Percentiles rank a stretch among this genome's conserved stretches.
Conservation (phyloP, 768 basidiomycete genomes). For the Tulasnella sp. region DNA sequence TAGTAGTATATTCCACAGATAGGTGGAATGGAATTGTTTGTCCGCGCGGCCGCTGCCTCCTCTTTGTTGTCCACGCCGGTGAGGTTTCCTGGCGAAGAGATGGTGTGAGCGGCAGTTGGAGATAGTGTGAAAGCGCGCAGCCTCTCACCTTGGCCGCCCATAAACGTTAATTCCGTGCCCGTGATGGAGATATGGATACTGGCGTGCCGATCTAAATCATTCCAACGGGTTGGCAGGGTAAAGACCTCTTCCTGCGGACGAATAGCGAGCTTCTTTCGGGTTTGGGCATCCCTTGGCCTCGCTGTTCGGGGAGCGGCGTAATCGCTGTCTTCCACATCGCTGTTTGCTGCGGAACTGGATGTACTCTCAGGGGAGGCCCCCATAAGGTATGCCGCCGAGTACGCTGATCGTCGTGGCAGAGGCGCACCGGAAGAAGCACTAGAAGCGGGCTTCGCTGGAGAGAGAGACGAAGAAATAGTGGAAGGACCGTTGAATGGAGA, state of each 20-base stretch:
- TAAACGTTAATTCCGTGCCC: conserved; percentile 65
- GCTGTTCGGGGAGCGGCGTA: neutral
- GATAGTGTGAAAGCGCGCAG: neutral
- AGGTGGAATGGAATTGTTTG: conserved; percentile 67
- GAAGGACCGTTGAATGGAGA: neutral
- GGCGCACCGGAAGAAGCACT: neutral
- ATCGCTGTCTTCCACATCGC: conserved; percentile 15
- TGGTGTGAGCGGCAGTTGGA: neutral
- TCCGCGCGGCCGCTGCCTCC: conserved; percentile 78
- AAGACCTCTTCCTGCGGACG: conserved; percentile 31
- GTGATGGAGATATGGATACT: conserved; percentile 56
- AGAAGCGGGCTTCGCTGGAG: neutral
- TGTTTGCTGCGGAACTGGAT: conserved; percentile 8
- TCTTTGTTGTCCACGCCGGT: conserved; percentile 54
- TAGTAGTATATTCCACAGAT: conserved; percentile 92
- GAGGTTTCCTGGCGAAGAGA: conserved; percentile 20
- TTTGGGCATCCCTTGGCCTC: neutral
- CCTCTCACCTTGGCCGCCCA: conserved; percentile 38
- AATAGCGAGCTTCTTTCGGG: neutral
- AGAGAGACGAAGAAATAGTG: neutral
- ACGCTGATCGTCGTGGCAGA: neutral
- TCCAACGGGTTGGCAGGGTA: conserved; percentile 71
- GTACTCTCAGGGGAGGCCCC: neutral
- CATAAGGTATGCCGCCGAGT: neutral
- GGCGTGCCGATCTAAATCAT: conserved; percentile 53